Conservation (phyloP, 768 basidiomycete genomes). For the Pisolithus albus region DNA sequence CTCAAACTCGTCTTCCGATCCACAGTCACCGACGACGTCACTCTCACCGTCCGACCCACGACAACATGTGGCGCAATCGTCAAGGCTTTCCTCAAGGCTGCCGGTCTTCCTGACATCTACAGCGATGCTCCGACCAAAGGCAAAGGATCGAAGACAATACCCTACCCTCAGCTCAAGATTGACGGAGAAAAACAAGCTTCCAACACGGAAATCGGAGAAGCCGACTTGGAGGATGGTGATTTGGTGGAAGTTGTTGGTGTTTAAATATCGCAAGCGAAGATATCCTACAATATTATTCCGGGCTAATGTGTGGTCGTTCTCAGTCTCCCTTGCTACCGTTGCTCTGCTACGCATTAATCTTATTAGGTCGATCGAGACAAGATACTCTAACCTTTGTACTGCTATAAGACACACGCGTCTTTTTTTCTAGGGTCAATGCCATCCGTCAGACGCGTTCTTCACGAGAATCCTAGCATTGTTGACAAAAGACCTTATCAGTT, state of each 20-base stretch:
- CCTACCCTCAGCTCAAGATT: constrained; percentile 39
- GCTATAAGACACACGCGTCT: background rate
- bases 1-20: constrained; percentile 67
- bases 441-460: constrained; percentile 58
- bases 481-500: constrained; percentile 86
- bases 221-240: constrained; percentile 76
- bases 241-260: constrained; percentile 68
- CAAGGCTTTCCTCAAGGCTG: constrained; percentile 65
- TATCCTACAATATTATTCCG: too few species aligned
- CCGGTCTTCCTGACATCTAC: constrained; percentile 53
- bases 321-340: background rate
- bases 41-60: constrained; percentile 63
- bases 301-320: background rate
- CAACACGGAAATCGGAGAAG: constrained; percentile 52
- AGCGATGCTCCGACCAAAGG: constrained; percentile 29
- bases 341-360: background rate
- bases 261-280: constrained; percentile 11
- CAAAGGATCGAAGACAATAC: constrained; percentile 21
- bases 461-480: constrained; percentile 89
- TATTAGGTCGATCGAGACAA: background rate
- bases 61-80: constrained; percentile 75
- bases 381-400: background rate
- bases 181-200: constrained; percentile 70
- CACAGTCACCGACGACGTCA: constrained; percentile 39
- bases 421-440: constrained; percentile 22